Percentiles rank a stretch among this genome's conserved stretches.
These are phyloP conservation scores for Tolypocladium ovalisporum DNA, from an alignment of 2,329 filamentous ascomycete species.

Conservation along the genomic window DNA sequence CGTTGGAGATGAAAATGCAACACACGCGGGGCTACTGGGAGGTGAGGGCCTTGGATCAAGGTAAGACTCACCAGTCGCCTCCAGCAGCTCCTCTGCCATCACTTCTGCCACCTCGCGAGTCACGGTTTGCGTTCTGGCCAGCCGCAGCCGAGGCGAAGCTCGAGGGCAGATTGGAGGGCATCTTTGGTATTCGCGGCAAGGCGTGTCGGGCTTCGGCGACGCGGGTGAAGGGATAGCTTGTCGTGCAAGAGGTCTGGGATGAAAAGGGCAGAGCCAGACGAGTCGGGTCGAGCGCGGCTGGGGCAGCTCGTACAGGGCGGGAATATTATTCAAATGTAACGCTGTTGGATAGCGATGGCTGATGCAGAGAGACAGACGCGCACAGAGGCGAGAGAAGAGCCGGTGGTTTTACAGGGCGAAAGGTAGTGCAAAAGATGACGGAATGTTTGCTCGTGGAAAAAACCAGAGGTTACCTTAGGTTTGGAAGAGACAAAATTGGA, in stretches of 20 bases:
- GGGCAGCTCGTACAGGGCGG: neutral
- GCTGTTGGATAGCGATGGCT: slow-evolving; percentile 1
- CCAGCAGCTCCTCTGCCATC: slow-evolving; percentile 44
- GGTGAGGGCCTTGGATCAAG: neutral
- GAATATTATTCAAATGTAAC: neutral
- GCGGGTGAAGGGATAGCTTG: neutral
- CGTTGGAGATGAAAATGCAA: neutral
- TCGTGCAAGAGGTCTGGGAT: neutral
- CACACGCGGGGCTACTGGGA: neutral
- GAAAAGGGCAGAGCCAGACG: neutral
- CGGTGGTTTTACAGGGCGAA: slow-evolving; percentile 5
- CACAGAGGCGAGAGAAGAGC: slow-evolving; percentile 1
- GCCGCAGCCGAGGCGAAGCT: slow-evolving; percentile 78
- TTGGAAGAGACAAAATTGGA: slow-evolving; percentile 22
- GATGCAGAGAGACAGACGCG: slow-evolving; percentile 5
- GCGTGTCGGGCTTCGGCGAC: neutral
- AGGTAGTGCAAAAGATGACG: slow-evolving; percentile 7
- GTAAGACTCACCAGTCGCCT: slow-evolving; percentile 59
- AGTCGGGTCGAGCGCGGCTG: neutral
- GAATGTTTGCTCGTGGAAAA: slow-evolving; percentile 12
- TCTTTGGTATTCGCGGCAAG: slow-evolving; percentile 16
- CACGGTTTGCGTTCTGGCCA: slow-evolving; percentile 56
- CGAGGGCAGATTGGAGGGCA: slow-evolving; percentile 69
- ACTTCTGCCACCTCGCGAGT: slow-evolving; percentile 46
- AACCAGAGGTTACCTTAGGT: slow-evolving; percentile 22